These are phyloP conservation scores for Incumbomyces delicatus DNA, from an alignment of 2,329 filamentous ascomycete genomes.

Conservation along the genomic window DNA sequence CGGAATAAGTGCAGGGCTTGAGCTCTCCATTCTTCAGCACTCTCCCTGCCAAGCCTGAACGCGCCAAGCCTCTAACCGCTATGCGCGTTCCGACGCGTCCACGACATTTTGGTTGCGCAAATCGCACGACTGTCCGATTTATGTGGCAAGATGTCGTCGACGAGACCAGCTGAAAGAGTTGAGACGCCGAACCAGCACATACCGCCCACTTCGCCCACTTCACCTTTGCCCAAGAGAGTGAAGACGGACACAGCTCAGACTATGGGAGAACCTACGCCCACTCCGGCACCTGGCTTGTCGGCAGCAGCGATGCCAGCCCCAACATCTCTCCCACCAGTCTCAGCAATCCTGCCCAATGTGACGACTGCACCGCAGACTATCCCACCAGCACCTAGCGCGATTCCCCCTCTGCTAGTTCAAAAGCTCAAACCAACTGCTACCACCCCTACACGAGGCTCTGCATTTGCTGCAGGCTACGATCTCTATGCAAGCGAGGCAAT, in stretches of 20 bases:
- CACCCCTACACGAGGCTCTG: conserved; percentile 78
- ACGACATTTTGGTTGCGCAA: background rate
- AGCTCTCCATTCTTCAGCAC: background rate
- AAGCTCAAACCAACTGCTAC: conserved; percentile 72
- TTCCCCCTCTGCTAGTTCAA: conserved; percentile 70
- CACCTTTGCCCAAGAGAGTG: conserved; percentile 70
- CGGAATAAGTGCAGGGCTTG: too few species aligned
- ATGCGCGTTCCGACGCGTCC: background rate
- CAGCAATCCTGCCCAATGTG: conserved; percentile 9
- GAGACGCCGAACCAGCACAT: conserved; percentile 27
- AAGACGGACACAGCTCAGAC: conserved; percentile 45
- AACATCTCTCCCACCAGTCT: background rate
- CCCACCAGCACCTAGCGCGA: conserved; percentile 8
- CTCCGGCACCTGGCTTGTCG: conserved; percentile 1
- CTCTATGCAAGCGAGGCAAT: conserved; percentile 69
- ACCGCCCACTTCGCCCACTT: conserved; percentile 54
- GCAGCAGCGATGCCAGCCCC: background rate
- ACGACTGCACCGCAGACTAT: conserved; percentile 11
- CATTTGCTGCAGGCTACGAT: conserved; percentile 88
- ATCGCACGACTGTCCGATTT: background rate
- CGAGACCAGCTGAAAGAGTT: conserved; percentile 18
- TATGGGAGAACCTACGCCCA: conserved; percentile 26
- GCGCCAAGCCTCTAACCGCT: too few species aligned
- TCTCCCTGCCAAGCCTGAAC: background rate
- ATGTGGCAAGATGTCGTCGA: background rate